A percentile compares a stretch with the other conserved stretches of the same genome.
These are phyloP conservation scores for Globisporangium alternatum DNA, from an alignment of 352 stramenopile species.

Conservation along the genomic window DNA sequence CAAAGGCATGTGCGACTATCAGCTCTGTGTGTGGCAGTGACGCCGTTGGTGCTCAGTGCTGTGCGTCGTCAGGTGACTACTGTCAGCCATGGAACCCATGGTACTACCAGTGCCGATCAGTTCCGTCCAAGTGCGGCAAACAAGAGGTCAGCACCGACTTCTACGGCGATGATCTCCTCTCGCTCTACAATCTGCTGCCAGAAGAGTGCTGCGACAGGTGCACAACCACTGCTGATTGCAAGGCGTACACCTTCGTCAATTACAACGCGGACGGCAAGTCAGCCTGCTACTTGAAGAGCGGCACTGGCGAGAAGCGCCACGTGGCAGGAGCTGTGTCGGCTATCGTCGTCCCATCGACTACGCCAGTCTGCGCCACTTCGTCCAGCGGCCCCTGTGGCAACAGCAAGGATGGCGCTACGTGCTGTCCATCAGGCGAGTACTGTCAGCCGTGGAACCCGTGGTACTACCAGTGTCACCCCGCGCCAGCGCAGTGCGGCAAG, in stretches of 20 bases:
- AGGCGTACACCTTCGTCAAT: conserved; percentile 56
- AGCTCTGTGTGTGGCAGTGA: not conserved
- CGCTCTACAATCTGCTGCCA: not conserved
- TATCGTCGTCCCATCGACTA: no score
- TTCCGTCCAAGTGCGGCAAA: not conserved
- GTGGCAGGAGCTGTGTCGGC: no score
- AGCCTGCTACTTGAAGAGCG: no score
- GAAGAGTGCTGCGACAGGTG: conserved; percentile 42
- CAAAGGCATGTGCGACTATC: not conserved
- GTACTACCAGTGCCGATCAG: conserved; percentile 29
- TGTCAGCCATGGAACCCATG: no score
- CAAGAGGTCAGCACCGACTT: not conserved
- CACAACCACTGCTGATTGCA: conserved; percentile 34
- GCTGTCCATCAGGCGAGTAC: no score
- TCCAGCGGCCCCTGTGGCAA: no score
- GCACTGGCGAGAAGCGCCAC: no score
- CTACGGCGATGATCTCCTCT: not conserved
- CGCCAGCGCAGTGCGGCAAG: no score
- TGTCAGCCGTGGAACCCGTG: no score
- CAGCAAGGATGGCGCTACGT: no score
- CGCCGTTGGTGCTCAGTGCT: not conserved
- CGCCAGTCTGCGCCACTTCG: no score
- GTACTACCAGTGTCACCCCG: no score
- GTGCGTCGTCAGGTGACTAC: conserved; percentile 7
- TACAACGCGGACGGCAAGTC: conserved; percentile 16